Percentiles rank a stretch among this genome's conserved stretches.
These are phyloP conservation scores for Lentinus polychrous DNA, from an alignment of 1,284 basidiomycete genomes.

Conservation along the genomic window DNA sequence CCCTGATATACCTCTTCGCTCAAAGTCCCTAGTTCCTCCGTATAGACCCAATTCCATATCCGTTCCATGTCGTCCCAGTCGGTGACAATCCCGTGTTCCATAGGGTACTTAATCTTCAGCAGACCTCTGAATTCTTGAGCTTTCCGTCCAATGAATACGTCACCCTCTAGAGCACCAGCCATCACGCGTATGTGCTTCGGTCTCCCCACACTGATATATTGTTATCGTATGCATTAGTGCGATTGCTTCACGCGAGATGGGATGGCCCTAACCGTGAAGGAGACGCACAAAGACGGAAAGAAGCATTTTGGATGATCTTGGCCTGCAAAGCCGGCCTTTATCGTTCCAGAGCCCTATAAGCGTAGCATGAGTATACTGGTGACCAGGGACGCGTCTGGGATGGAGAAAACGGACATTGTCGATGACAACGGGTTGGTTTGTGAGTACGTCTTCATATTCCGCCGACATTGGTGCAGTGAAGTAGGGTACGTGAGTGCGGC, in stretches of 20 bases:
- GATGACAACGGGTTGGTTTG: slow-evolving; percentile 91
- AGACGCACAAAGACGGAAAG: slow-evolving; percentile 94
- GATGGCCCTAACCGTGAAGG: slow-evolving; percentile 30
- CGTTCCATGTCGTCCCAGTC: slow-evolving; percentile 99
- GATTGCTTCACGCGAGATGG: slow-evolving; percentile 20
- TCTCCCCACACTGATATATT: slow-evolving; percentile 81
- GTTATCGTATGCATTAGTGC: slow-evolving; percentile 6
- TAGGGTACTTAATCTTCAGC: slow-evolving; percentile 97
- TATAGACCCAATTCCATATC: slow-evolving; percentile 96
- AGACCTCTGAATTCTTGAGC: slow-evolving; percentile 93
- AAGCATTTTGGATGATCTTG: slow-evolving; percentile 98
- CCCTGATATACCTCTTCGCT: slow-evolving; percentile 79
- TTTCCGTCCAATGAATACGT: slow-evolving; percentile 87
- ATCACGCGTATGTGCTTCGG: slow-evolving; percentile 96
- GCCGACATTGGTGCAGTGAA: slow-evolving; percentile 55
- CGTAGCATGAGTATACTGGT: neutral
- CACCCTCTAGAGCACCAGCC: slow-evolving; percentile 91
- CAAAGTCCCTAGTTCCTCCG: slow-evolving; percentile 88
- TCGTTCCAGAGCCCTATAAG: slow-evolving; percentile 86
- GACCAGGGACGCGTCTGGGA: neutral
- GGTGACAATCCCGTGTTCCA: slow-evolving; percentile 91
- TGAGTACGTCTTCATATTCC: slow-evolving; percentile 86
- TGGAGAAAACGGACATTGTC: slow-evolving; percentile 70
- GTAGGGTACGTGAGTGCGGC: neutral
- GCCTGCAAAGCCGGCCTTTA: slow-evolving; percentile 97